These are phyloP conservation scores for Solidago caesia DNA, from an alignment of 129 eudicot species.

Conservation along the genomic window DNA sequence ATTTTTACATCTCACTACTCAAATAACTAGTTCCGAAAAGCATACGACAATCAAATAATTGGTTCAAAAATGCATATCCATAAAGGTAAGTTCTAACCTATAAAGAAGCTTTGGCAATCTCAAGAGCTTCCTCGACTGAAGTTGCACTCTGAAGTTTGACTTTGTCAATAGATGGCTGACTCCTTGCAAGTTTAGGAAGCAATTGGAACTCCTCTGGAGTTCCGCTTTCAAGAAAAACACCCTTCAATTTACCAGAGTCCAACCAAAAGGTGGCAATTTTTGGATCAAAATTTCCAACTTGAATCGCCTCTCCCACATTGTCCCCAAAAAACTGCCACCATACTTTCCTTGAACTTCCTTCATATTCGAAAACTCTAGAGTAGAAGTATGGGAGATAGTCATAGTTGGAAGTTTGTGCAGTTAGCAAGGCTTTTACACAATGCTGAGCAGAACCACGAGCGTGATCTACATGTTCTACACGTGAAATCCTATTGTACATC, in stretches of 20 bases:
- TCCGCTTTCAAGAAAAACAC: constrained; percentile 95
- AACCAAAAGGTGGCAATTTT: constrained; percentile 95
- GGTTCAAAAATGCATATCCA: neutral
- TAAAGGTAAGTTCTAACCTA: constrained; percentile 28
- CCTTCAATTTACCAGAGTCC: constrained; percentile 90
- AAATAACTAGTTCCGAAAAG: neutral
- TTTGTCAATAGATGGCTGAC: constrained; percentile 72
- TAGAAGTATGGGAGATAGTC: constrained; percentile 92
- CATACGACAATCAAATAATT: neutral
- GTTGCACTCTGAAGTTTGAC: constrained; percentile 79
- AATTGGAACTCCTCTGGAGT: constrained; percentile 90
- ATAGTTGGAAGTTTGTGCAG: constrained; percentile 66
- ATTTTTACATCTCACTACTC: no score
- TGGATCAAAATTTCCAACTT: constrained; percentile 91
- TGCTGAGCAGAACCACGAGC: constrained; percentile 98
- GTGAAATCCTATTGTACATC: constrained; percentile 76
- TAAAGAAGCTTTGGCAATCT: constrained; percentile 67
- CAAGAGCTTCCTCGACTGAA: constrained; percentile 88
- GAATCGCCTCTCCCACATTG: constrained; percentile 88
- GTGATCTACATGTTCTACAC: constrained; percentile 99
- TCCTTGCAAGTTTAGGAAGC: constrained; percentile 81
- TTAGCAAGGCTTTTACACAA: constrained; percentile 75
- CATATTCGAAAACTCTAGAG: constrained; percentile 89
- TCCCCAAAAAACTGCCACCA: constrained; percentile 99
- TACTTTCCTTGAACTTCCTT: constrained; percentile 95